These are phyloP conservation scores for Lepidium campestre DNA, from an alignment of 441 rosid species.

Conservation along the genomic window DNA sequence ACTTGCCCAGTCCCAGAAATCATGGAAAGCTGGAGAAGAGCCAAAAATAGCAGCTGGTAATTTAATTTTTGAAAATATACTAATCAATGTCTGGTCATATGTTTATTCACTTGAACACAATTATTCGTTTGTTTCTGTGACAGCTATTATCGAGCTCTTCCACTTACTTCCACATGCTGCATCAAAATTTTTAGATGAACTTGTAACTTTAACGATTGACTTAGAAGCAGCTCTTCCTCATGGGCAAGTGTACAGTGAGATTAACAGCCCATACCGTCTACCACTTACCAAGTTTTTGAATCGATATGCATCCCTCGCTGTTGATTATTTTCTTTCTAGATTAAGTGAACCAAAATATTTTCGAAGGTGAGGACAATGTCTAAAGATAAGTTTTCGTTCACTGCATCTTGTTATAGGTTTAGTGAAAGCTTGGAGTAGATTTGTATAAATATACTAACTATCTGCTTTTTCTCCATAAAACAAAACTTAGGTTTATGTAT, in stretches of 20 bases:
- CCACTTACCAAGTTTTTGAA: slow-evolving; percentile 95
- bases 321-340: slow-evolving; percentile 96
- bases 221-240: slow-evolving; percentile 94
- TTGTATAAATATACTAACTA: slow-evolving; percentile 9
- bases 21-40: slow-evolving; percentile 99
- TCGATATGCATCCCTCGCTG: slow-evolving; percentile 87
- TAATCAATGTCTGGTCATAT: slow-evolving; percentile 2
- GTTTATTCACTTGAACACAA: not conserved
- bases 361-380: slow-evolving; percentile 65
- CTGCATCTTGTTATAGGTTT: slow-evolving; percentile 1
- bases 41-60: slow-evolving; percentile 98
- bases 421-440: slow-evolving; percentile 11
- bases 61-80: not conserved
- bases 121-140: slow-evolving; percentile 32
- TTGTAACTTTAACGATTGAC: slow-evolving; percentile 91
- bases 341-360: slow-evolving; percentile 92
- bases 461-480: not conserved
- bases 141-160: slow-evolving; percentile 99
- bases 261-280: slow-evolving; percentile 98
- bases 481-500: slow-evolving; percentile 85
- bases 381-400: not conserved
- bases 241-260: slow-evolving; percentile 94
- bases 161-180: slow-evolving; percentile 99
- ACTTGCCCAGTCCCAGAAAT: slow-evolving; percentile 86
- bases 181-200: slow-evolving; percentile 93